Base-by-base conservation (phyloP, 768 basidiomycete species). In the Lactarius indigo region DNA sequence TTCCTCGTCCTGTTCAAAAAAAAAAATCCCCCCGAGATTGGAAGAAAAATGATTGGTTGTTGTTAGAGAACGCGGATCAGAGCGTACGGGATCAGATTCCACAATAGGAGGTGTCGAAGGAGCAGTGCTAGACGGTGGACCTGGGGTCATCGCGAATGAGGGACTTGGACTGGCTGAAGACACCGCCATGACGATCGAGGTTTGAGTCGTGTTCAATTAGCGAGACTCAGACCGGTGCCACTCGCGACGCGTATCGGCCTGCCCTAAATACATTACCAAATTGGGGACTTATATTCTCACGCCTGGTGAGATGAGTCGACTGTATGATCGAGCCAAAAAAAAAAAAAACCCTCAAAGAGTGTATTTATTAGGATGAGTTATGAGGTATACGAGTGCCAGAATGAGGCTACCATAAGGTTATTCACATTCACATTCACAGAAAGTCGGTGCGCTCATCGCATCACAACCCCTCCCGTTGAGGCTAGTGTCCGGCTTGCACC, bases 1-100 rank as follows among this genome's bases (percentile, higher is more conserved):
- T 17, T 78, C 78, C 59, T 81, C 80, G 66, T 84, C 85, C 84
- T 87, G 56, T n/a, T 39, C 15, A 7, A 10, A 23, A 55, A 44
- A 50, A 50, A n/a, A n/a, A n/a, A n/a, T n/a, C n/a, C n/a, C n/a
- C 5, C 10, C n/a, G n/a, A 2, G 12, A 50, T 44, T 44, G 20
- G 44, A 18, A 8, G 42, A 42, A 9, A 44, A 9, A 20, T 17
- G 15, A 20, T 47, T n/a, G n/a, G 2, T 26, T 5, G 28, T 50
- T 50, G 23, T 50, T 41, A 17, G 39, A 41, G 17, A 41, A 12
- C 23, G 12, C 2, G 23, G 20, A 56, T 31, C 9, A 10, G 41
- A 20, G 23, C 66, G 55, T 42, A 68, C 61, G 37, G 59, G 66
- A 57, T 68, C 50, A 1, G 68, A 63, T 52, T 68, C 54, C 15